Evolutionary conservation across 441 rosid genomes (phyloP), one percentile per base, ranked within the genome.

Genomic region (Mallotus repandus): DNA sequence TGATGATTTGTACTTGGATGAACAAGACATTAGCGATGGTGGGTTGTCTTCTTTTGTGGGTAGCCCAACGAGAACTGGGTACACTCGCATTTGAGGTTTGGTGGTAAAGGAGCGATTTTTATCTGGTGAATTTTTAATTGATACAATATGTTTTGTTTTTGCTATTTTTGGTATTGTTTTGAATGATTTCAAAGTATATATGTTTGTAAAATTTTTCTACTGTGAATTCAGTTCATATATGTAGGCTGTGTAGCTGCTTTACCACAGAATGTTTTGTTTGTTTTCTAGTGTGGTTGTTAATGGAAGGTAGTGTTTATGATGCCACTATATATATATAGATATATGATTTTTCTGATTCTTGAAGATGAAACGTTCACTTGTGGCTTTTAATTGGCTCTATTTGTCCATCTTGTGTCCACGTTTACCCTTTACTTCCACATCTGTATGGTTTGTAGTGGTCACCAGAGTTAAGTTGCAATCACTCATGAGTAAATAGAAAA

Each of bases 1-100:
- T 3, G 90, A 83, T 1, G 89, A 88, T 81, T 79, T 86, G 77
- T 86, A 88, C 58, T 9, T 3, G 57, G 89, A 83, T 8, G 93
- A 84, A 62, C 78, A 45, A 38, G 85, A 75, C 53, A 73, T 43
- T 10, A 84, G 46, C 7, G 88, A 74, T 38, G 86, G 86, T 29
- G 85, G 87, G 48, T 22, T 88, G 84, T 46, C 70, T 68, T 90
- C 91, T 15, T 80, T 87, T 69, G 89, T 83, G 52, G 88, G 89
- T 19, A 87, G 87, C 71, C 86, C 87, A 22, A 60, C 73, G 38
- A 71, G 79, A 69, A 49, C 70, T 63, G 84, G 86, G n/a, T 81
- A 83, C 69, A 21, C 81, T 63, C 79, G 79, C 50, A 52, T 89
- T 76, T 84, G 71, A 80, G 45, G 35, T 38, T 46, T 48, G 16